Conservation (phyloP, 345 rosid genomes). For the Salix caprea region DNA sequence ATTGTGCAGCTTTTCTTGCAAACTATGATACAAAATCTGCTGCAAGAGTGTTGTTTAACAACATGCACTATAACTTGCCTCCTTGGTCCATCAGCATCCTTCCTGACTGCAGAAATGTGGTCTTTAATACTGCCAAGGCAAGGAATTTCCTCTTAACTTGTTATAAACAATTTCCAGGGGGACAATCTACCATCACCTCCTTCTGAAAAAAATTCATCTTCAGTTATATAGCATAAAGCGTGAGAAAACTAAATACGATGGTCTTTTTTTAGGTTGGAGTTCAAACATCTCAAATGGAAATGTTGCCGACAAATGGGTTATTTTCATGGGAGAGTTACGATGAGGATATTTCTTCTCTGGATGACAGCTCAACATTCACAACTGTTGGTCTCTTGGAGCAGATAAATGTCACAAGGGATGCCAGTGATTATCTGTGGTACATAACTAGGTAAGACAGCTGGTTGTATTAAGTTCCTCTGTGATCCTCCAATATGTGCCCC, state of each 20-base stretch:
- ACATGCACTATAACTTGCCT: constrained; percentile 94
- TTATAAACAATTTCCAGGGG: neutral
- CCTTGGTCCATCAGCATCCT: constrained; percentile 99
- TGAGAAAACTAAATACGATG: neutral
- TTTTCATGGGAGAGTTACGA: constrained; percentile 81
- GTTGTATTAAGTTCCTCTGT: neutral
- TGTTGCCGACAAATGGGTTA: constrained; percentile 60
- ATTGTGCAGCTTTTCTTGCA: constrained; percentile 91
- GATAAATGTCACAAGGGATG: constrained; percentile 47
- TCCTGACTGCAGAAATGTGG: constrained; percentile 95
- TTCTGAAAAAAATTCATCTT: neutral
- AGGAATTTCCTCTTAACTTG: neutral
- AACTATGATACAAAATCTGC: constrained; percentile 86
- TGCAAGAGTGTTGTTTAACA: constrained; percentile 78
- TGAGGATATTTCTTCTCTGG: constrained; percentile 37
- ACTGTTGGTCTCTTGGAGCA: constrained; percentile 41
- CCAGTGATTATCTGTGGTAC: constrained; percentile 66
- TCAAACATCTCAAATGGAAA: constrained; percentile 87
- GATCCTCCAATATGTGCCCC: neutral
- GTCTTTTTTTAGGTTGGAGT: constrained; percentile 68
- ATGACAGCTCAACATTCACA: constrained; percentile 27
- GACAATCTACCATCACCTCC: neutral
- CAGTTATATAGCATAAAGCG: neutral
- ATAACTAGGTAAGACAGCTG: constrained; percentile 37
- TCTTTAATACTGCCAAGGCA: constrained; percentile 97